A percentile compares a stretch with the other conserved stretches of the same genome.
Conservation (phyloP, 2,329 filamentous ascomycete genomes). For the Orbilia blumenaviensis region DNA sequence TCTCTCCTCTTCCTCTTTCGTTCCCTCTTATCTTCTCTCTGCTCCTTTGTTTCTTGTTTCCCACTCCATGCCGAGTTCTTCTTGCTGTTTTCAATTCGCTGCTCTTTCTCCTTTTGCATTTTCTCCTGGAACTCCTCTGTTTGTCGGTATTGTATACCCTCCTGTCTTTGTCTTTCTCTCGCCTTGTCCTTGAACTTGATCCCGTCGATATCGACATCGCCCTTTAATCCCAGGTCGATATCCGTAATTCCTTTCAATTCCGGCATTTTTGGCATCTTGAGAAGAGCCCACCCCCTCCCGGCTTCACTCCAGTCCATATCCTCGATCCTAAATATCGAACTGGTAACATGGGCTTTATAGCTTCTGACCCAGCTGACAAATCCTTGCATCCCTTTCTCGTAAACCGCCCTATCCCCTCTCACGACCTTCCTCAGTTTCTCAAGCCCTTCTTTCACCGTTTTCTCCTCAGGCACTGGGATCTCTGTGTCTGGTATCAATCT, state of each 20-base stretch:
- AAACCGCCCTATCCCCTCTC: conserved; percentile 71
- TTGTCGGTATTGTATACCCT: conserved; percentile 64
- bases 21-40: conserved; percentile 77
- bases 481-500: conserved; percentile 64
- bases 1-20: conserved; percentile 74
- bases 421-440: conserved; percentile 70
- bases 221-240: conserved; percentile 71
- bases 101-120: conserved; percentile 61
- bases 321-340: conserved; percentile 83
- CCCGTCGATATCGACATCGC: conserved; percentile 71
- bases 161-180: conserved; percentile 72
- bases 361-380: conserved; percentile 94
- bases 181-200: conserved; percentile 77
- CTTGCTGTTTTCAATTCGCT: conserved; percentile 60
- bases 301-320: conserved; percentile 88
- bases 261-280: conserved; percentile 91
- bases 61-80: conserved; percentile 61
- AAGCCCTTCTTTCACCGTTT: conserved; percentile 69
- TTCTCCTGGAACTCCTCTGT: conserved; percentile 58
- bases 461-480: conserved; percentile 62
- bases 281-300: conserved; percentile 82
- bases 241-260: conserved; percentile 77
- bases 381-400: conserved; percentile 87
- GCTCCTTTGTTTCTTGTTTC: conserved; percentile 67
- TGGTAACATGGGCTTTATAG: conserved; percentile 89